These are phyloP conservation scores for Colletotrichum paranaense DNA, from an alignment of 2,329 filamentous ascomycete species.

Conservation along the genomic window DNA sequence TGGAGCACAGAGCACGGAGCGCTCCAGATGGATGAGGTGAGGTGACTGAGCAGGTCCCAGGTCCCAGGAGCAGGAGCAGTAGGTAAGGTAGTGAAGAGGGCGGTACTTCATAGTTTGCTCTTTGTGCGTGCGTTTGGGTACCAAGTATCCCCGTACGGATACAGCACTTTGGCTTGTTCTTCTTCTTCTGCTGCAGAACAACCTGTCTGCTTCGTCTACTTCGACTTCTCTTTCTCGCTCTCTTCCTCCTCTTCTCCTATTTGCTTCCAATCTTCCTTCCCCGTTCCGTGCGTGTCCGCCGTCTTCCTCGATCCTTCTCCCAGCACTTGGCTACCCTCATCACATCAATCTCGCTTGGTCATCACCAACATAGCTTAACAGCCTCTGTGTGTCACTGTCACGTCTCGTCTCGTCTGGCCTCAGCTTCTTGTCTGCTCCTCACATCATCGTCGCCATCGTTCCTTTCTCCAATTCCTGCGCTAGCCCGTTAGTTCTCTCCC, in stretches of 20 bases:
- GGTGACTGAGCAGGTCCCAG: too few species aligned
- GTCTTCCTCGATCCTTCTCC: background rate
- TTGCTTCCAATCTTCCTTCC: background rate
- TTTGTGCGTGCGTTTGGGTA: background rate
- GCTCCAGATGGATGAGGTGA: background rate
- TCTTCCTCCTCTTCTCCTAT: background rate
- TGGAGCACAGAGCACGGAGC: background rate
- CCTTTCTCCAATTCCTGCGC: constrained; percentile 1
- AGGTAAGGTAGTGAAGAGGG: background rate
- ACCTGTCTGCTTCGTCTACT: background rate
- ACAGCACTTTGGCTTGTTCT: background rate
- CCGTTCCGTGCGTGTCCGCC: background rate
- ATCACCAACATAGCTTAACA: background rate
- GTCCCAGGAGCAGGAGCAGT: background rate
- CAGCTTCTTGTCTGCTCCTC: background rate
- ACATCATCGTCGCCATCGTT: background rate
- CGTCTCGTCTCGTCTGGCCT: constrained; percentile 13
- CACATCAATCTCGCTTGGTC: background rate
- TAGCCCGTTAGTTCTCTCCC: constrained; percentile 22
- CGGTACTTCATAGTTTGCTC: background rate
- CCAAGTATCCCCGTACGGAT: too few species aligned
- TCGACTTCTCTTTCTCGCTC: background rate
- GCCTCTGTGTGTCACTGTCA: background rate
- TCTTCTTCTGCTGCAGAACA: background rate
- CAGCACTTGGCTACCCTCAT: background rate